A percentile compares a stretch with the other conserved stretches of the same genome.
Conservation (phyloP, 352 stramenopile species). For the Halophytophthora batemanensis region DNA sequence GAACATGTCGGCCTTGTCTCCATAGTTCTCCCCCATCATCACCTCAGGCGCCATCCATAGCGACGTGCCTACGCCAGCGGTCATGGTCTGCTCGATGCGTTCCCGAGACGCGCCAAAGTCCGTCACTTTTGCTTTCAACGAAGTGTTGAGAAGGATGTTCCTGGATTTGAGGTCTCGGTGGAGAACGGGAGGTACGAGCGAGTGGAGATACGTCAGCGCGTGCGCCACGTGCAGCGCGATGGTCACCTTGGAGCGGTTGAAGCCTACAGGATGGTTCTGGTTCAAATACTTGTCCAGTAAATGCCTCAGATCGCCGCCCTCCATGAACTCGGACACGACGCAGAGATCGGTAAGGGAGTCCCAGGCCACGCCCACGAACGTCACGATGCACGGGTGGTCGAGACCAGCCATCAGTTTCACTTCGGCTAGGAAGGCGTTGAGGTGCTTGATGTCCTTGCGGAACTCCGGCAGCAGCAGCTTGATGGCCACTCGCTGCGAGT, state of each 20-base stretch:
- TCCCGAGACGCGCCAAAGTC: conserved; percentile 84
- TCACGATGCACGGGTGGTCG: conserved; percentile 38
- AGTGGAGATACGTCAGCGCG: conserved; percentile 84
- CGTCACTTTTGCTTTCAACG: conserved; percentile 81
- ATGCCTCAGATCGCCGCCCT: conserved; percentile 26
- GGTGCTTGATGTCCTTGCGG: conserved; percentile 29
- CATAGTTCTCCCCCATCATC: conserved; percentile 88
- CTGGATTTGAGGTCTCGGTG: conserved; percentile 83
- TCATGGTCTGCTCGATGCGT: conserved; percentile 82
- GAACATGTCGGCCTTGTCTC: conserved; percentile 84
- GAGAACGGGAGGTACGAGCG: conserved; percentile 78
- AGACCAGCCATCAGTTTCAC: conserved; percentile 32
- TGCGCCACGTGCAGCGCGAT: conserved; percentile 84
- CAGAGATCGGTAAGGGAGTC: conserved; percentile 20
- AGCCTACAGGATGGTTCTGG: no score
- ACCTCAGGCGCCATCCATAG: conserved; percentile 86
- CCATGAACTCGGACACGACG: conserved; percentile 27
- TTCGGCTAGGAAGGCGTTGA: conserved; percentile 31
- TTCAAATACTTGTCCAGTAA: no score
- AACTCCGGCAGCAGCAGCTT: conserved; percentile 30
- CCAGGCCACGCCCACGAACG: conserved; percentile 45
- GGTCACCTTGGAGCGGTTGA: no score
- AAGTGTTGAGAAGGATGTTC: conserved; percentile 77
- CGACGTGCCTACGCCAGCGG: conserved; percentile 76
- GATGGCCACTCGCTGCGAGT: conserved; percentile 26